Evolutionary conservation across 192 early-diverging fungal genomes (phyloP).

Genomic region (Chytriomyces confervae): DNA sequence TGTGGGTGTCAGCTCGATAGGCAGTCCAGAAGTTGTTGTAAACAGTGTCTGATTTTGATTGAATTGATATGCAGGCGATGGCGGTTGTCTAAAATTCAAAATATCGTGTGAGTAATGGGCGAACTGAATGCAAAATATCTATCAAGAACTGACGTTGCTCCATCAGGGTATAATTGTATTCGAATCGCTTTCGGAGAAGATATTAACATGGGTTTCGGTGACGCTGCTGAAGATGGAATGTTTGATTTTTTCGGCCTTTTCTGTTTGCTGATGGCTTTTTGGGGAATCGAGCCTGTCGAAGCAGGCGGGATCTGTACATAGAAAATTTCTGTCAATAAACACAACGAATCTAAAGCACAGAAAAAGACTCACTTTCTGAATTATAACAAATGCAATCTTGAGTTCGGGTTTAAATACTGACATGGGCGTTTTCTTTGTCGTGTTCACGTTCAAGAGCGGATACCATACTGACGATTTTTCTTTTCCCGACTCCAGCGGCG

Average conservation of each 20-base stretch:
- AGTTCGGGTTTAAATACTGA: slow-evolving; percentile 55
- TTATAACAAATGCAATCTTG: slow-evolving; percentile 57
- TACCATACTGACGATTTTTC: slow-evolving; percentile 42
- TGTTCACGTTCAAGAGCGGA: slow-evolving; percentile 47
- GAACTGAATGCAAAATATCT: not conserved
- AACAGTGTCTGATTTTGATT: slow-evolving; percentile 28
- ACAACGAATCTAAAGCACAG: too few relatives aligned
- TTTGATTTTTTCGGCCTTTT: slow-evolving; percentile 6
- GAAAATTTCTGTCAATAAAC: too few relatives aligned
- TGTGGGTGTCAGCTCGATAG: slow-evolving; percentile 43
- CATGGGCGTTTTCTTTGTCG: slow-evolving; percentile 30
- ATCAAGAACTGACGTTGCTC: not conserved
- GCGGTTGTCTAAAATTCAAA: too few relatives aligned
- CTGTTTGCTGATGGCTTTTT: slow-evolving; percentile 13
- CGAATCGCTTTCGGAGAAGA: slow-evolving; percentile 18
- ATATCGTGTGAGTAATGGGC: not conserved
- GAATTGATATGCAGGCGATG: slow-evolving; percentile 2
- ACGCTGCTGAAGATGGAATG: not conserved
- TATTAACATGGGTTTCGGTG: not conserved
- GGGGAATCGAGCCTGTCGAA: too few relatives aligned
- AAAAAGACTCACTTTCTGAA: not conserved
- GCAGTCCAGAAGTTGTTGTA: slow-evolving; percentile 36
- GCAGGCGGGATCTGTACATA: too few relatives aligned
- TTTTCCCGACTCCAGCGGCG: slow-evolving; percentile 26
- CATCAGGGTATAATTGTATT: slow-evolving; percentile 25